phyloP scores from a whole-genome alignment of 768 basidiomycete genomes.

The Naematelia encephala region DNA sequence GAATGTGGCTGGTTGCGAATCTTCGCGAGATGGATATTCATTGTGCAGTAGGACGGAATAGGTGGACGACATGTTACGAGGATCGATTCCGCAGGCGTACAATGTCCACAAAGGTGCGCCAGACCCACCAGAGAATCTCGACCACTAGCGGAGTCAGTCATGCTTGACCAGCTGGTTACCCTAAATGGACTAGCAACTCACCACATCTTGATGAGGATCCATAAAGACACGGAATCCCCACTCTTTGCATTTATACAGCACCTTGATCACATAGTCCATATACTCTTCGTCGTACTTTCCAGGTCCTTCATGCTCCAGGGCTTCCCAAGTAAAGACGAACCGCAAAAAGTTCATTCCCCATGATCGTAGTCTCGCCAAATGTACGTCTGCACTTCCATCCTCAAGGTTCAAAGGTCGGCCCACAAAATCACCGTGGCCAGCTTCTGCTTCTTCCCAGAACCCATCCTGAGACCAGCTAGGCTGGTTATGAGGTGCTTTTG shows the following conservation, averaged over 20 bases:
- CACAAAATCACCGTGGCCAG: constrained; percentile 62
- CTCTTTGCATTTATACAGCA: constrained; percentile 83
- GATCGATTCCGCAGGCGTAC: constrained; percentile 81
- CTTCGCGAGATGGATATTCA: constrained; percentile 70
- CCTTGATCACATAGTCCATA: constrained; percentile 84
- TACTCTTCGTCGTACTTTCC: constrained; percentile 86
- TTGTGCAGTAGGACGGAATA: constrained; percentile 81
- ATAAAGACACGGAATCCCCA: constrained; percentile 90
- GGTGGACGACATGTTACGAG: constrained; percentile 76
- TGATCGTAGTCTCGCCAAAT: constrained; percentile 73
- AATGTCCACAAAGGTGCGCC: constrained; percentile 83
- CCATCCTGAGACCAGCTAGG: constrained; percentile 67
- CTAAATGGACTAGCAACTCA: constrained; percentile 54
- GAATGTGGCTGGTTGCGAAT: constrained; percentile 66
- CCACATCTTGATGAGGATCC: constrained; percentile 94
- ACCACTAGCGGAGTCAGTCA: constrained; percentile 73
- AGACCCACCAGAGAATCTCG: constrained; percentile 92
- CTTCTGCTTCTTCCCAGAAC: constrained; percentile 81
- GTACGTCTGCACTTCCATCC: constrained; percentile 58
- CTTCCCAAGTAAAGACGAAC: constrained; percentile 85
- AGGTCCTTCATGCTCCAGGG: constrained; percentile 89
- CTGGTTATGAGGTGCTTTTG: constrained; percentile 73
- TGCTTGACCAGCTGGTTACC: background rate
- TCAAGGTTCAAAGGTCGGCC: constrained; percentile 78
- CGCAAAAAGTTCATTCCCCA: constrained; percentile 93